These are phyloP conservation scores for Globisporangium spinosum DNA, from an alignment of 352 stramenopile genomes.

Conservation along the genomic window DNA sequence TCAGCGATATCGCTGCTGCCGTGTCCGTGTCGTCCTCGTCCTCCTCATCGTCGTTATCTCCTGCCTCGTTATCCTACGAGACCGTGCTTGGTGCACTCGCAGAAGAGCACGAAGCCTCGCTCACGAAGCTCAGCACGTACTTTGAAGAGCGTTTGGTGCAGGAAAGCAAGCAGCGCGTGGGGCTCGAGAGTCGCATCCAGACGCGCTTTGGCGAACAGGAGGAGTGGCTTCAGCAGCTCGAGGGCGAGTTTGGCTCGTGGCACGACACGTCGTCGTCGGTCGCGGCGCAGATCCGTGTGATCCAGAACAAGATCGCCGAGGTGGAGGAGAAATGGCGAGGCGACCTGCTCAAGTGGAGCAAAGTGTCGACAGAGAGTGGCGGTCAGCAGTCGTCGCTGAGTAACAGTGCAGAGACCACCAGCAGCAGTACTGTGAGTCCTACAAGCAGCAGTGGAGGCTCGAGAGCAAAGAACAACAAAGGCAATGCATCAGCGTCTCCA, in stretches of 20 bases:
- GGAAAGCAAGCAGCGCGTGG: conserved; percentile 59
- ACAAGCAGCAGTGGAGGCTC: conserved; percentile 2
- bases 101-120: conserved; percentile 68
- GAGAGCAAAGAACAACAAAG: conserved; percentile 13
- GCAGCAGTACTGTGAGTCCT: conserved; percentile 7
- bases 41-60: neutral
- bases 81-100: conserved; percentile 51
- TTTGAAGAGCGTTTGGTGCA: conserved; percentile 59
- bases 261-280: conserved; percentile 41
- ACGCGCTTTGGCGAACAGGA: conserved; percentile 59
- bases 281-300: conserved; percentile 26
- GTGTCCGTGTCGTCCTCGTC: neutral
- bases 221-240: conserved; percentile 78
- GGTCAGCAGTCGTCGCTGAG: conserved; percentile 1
- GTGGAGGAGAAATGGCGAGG: conserved; percentile 26
- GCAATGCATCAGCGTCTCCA: neutral
- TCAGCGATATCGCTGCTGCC: conserved; percentile 6
- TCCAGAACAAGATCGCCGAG: conserved; percentile 29
- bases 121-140: conserved; percentile 59
- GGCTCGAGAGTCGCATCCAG: conserved; percentile 57
- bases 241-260: conserved; percentile 57
- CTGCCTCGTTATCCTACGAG: conserved; percentile 35
- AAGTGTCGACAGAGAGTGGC: conserved; percentile 11
- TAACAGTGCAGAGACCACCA: conserved; percentile 5
- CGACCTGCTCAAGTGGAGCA: conserved; percentile 32